Conservation (phyloP, 1,284 basidiomycete species). For the Ustilago lituana region DNA sequence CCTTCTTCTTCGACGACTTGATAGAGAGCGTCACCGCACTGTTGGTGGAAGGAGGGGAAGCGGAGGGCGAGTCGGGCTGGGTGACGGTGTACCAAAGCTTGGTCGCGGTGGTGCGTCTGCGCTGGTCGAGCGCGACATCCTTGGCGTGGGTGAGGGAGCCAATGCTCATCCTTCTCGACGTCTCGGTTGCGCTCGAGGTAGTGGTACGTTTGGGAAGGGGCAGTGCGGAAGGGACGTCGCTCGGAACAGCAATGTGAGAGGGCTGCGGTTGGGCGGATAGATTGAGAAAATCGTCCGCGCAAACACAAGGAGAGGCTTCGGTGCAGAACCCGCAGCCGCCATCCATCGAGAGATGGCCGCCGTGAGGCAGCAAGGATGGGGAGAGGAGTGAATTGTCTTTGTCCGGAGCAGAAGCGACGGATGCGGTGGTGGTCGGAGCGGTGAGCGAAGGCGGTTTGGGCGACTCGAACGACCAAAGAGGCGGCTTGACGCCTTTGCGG, state of each 20-base stretch:
- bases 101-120: constrained; percentile 5
- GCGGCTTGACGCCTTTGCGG: constrained; percentile 24
- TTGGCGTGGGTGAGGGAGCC: constrained; percentile 39
- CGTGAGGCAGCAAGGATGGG: constrained; percentile 22
- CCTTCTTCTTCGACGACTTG: constrained; percentile 2
- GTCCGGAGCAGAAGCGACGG: neutral
- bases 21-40: constrained; percentile 25
- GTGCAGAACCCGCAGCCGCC: constrained; percentile 62
- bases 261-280: constrained; percentile 16
- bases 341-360: constrained; percentile 28
- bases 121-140: constrained; percentile 23
- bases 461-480: constrained; percentile 27
- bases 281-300: constrained; percentile 49
- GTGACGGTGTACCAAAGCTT: constrained; percentile 48
- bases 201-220: constrained; percentile 27
- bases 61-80: constrained; percentile 20
- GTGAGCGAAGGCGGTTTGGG: constrained; percentile 13
- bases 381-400: constrained; percentile 18
- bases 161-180: constrained; percentile 37
- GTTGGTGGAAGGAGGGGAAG: constrained; percentile 4
- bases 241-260: constrained; percentile 30
- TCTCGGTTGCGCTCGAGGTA: constrained; percentile 10
- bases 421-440: neutral
- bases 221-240: constrained; percentile 25
- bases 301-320: constrained; percentile 55